These are phyloP conservation scores for Dothiorella sarmentorum DNA, from an alignment of 2,329 filamentous ascomycete species.

Conservation along the genomic window DNA sequence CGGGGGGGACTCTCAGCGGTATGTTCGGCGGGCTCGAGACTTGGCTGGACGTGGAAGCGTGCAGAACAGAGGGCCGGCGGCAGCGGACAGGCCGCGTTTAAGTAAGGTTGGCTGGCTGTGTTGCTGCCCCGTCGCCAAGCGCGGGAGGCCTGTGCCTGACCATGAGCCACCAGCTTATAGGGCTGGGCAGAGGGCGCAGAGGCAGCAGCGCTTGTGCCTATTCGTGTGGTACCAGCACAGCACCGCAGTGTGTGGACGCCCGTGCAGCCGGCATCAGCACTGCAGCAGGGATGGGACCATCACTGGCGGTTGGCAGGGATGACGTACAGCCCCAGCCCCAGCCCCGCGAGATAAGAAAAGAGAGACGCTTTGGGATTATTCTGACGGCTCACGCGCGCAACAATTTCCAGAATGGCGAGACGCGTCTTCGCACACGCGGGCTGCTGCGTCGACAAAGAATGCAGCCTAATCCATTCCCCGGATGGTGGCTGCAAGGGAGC, in stretches of 20 bases:
- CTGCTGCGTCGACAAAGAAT: too few relatives aligned
- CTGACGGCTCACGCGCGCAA: too few relatives aligned
- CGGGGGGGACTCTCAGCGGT: conserved; percentile 6
- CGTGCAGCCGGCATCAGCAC: not conserved
- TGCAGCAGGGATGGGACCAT: not conserved
- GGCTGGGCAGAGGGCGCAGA: not conserved
- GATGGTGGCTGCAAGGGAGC: not conserved
- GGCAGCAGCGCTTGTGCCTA: conserved; percentile 10
- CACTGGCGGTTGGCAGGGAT: conserved; percentile 1
- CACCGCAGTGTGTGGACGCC: not conserved
- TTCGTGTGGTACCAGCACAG: conserved; percentile 4
- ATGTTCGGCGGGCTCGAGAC: not conserved
- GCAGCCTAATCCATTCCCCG: not conserved
- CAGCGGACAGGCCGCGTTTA: not conserved
- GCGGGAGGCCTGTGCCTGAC: not conserved
- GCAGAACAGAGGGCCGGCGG: not conserved
- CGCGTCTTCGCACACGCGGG: not conserved
- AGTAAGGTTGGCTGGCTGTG: conserved; percentile 1
- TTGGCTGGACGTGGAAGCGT: conserved; percentile 10
- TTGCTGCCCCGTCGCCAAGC: conserved; percentile 2
- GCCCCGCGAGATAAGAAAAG: conserved; percentile 9
- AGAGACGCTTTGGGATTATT: too few relatives aligned
- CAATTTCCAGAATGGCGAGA: not conserved
- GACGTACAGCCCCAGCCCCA: conserved; percentile 14
- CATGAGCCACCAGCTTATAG: not conserved